A percentile compares a stretch with the other conserved stretches of the same genome.
Conservation (phyloP, 768 basidiomycete species). For the Mycena amicta region DNA sequence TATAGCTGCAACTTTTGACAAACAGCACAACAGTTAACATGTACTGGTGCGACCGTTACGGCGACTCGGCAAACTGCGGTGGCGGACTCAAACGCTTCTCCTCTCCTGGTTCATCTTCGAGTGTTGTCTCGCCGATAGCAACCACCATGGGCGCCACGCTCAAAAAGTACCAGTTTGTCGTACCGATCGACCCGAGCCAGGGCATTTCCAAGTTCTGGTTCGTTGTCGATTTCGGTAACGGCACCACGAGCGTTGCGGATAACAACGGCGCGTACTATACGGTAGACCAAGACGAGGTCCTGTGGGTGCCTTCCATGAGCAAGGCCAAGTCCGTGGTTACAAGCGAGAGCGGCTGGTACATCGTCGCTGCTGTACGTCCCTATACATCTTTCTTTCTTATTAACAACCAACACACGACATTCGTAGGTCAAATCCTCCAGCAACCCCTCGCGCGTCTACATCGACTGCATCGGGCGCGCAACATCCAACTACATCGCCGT, state of each 20-base stretch:
- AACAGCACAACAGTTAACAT: conserved; percentile 12
- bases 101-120: not conserved
- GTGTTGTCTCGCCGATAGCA: conserved; percentile 1
- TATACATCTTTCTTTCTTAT: conserved; percentile 12
- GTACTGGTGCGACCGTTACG: conserved; percentile 26
- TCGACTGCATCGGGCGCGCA: conserved; percentile 32
- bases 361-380: not conserved
- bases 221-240: conserved; percentile 19
- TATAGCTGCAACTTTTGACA: conserved; percentile 2
- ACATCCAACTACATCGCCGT: conserved; percentile 35
- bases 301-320: conserved; percentile 19
- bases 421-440: conserved; percentile 29
- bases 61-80: conserved; percentile 9
- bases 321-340: conserved; percentile 15
- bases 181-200: conserved; percentile 19
- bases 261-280: conserved; percentile 18
- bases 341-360: not conserved
- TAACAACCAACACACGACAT: conserved; percentile 10
- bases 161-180: conserved; percentile 23
- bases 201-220: conserved; percentile 26
- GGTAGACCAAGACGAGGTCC: conserved; percentile 15
- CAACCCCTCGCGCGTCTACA: conserved; percentile 38
- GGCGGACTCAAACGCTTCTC: conserved; percentile 12
- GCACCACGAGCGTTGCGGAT: conserved; percentile 14
- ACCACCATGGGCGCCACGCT: conserved; percentile 18